Evolutionary conservation across 2,329 filamentous ascomycete genomes (phyloP).

Genomic region (Trichoderma breve): DNA sequence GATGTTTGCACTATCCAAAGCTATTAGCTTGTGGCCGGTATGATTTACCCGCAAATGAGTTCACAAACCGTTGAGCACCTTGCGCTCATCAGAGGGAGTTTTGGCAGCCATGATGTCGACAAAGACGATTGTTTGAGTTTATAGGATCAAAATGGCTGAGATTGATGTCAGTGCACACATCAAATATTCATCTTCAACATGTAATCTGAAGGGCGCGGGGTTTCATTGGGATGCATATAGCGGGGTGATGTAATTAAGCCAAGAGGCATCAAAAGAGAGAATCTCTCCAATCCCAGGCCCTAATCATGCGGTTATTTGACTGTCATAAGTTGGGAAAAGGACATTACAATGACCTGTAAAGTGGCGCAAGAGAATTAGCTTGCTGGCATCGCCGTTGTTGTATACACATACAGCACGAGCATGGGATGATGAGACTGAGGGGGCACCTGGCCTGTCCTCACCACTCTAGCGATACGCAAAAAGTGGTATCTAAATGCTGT

Average conservation of each 20-base stretch:
- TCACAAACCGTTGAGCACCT: conserved; percentile 6
- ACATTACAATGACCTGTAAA: background rate
- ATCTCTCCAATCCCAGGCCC: background rate
- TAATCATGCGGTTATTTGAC: background rate
- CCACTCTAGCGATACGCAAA: background rate
- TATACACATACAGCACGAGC: background rate
- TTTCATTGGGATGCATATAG: background rate
- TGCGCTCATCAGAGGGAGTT: conserved; percentile 4
- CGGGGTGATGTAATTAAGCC: background rate
- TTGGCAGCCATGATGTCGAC: conserved; percentile 10
- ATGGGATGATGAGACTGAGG: background rate
- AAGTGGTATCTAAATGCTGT: background rate
- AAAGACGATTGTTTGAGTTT: background rate
- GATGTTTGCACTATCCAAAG: background rate
- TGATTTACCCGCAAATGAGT: background rate
- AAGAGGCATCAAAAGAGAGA: background rate
- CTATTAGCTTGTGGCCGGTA: background rate
- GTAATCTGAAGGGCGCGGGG: conserved; percentile 5
- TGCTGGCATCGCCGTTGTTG: background rate
- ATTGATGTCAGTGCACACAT: background rate
- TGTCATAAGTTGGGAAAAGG: background rate
- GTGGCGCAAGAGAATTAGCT: background rate
- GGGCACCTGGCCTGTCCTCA: background rate
- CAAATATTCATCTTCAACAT: background rate
- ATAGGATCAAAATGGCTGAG: background rate